These are phyloP conservation scores for Taiozyma sp. DNA, from an alignment of 1,139 yeast species.

Conservation along the genomic window DNA sequence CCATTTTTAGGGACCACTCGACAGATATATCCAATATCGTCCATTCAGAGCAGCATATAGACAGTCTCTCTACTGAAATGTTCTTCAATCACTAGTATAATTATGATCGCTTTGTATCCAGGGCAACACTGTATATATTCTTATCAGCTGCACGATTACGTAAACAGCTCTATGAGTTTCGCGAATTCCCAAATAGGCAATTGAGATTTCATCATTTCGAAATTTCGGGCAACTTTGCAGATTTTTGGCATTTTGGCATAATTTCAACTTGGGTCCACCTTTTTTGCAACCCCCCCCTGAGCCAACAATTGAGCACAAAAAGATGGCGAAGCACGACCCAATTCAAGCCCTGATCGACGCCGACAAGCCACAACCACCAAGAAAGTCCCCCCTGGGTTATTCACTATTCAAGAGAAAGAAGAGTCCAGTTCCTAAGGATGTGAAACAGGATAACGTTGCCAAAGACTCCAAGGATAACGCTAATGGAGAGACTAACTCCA, in stretches of 20 bases:
- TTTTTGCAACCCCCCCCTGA: neutral
- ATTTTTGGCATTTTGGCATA: neutral
- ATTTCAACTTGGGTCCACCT: neutral
- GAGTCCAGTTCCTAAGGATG: neutral
- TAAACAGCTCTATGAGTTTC: neutral
- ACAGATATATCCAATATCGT: too few relatives aligned
- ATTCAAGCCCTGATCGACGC: conserved; percentile 4
- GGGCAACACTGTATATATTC: neutral
- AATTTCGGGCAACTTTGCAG: neutral
- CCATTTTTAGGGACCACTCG: too few relatives aligned
- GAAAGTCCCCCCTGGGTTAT: conserved; percentile 8
- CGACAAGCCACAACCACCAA: neutral
- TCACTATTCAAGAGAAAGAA: conserved; percentile 7
- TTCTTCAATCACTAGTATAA: too few relatives aligned
- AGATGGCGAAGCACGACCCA: conserved; percentile 8
- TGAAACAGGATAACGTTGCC: neutral
- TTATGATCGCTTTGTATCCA: neutral
- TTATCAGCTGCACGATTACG: neutral
- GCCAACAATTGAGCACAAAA: neutral
- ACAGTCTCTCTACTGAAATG: too few relatives aligned
- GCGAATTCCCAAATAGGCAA: neutral
- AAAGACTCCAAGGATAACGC: neutral
- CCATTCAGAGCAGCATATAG: too few relatives aligned
- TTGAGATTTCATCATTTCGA: neutral
- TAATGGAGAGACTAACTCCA: neutral